Evolutionary conservation across 805 yeast species (phyloP), one percentile per base, ranked within the genome.

Genomic region (Kodamaea restingae): DNA sequence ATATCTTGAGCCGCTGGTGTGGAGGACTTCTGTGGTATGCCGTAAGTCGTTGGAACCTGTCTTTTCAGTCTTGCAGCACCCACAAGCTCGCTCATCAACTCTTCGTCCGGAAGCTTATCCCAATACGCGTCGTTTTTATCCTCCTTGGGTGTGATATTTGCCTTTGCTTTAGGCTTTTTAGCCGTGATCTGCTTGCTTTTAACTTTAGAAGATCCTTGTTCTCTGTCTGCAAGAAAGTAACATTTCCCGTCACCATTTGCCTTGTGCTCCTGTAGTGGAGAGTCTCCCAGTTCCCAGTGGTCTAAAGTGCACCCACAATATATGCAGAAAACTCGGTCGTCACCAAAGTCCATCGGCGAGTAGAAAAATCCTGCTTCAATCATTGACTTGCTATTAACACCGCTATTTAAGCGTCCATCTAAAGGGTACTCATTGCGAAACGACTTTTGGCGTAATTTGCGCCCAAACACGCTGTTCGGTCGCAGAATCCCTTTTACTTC

Each of bases 221-320:
- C 28, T 29, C 26, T 15, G 20, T 15, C 18, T 1, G 51, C 60
- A 7, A 65, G 45, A 37, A 63, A 60, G 41, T 54, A 59, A 37
- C 71, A 65, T 34, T 47, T 50, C 5, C 22, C 26, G 26, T 20
- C 36, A 8, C 29, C 18, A 24, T 27, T 32, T 14, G 15, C 20
- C 21, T 31, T 51, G 52, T 84, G 93, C 46, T 80, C 88, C 8
- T 40, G 64, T 7, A 70, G 42, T 0, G 90, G 91, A 42, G 74
- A 78, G 57, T 86, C 93, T 2, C 63, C 69, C 1, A 59, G 54
- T 42, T 75, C 84, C 90, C 91, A 84, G 18, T 55, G 56, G 33
- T 62, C 66, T 17, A 56, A 43, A 3, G 60, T 51, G 29, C 59
- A 56, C n/a, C 55, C 60, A 35, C 61, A 56, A 35, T 56, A 54